Evolutionary conservation across 495 filamentous ascomycete genomes (phyloP).

Genomic region (Collariella sp.): DNA sequence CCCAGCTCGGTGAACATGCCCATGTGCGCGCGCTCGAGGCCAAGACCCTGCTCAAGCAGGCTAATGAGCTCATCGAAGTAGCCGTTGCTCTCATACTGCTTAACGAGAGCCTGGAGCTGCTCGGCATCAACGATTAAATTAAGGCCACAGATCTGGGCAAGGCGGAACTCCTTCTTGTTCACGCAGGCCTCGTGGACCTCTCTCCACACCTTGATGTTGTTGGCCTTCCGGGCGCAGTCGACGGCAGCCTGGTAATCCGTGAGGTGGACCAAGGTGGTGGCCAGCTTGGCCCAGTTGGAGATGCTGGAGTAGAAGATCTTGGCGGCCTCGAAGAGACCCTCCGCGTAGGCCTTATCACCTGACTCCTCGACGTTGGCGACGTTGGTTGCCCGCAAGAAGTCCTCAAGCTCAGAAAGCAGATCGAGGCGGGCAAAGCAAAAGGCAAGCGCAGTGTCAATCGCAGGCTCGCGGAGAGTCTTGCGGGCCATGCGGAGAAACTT

Average conservation of each 20-base stretch:
- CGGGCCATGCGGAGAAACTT: conserved; percentile 96
- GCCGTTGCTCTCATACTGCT: conserved; percentile 92
- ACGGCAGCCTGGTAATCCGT: conserved; percentile 97
- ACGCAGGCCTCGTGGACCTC: conserved; percentile 97
- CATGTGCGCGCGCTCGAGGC: conserved; percentile 70
- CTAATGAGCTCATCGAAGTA: conserved; percentile 98
- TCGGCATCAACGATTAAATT: conserved; percentile 98
- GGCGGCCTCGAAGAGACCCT: conserved; percentile 89
- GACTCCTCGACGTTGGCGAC: conserved; percentile 92
- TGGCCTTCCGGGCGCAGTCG: conserved; percentile 96
- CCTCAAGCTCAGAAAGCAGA: conserved; percentile 87
- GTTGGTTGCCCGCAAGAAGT: conserved; percentile 90
- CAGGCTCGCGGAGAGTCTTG: conserved; percentile 88
- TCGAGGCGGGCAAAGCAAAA: conserved; percentile 89
- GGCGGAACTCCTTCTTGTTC: conserved; percentile 96
- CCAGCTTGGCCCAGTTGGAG: conserved; percentile 99
- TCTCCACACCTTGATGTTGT: conserved; percentile 99
- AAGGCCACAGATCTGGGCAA: conserved; percentile 97
- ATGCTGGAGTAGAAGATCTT: conserved; percentile 99
- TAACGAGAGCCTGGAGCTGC: conserved; percentile 85
- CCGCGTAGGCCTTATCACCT: conserved; percentile 94
- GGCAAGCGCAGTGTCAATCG: conserved; percentile 86
- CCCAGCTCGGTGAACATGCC: conserved; percentile 97
- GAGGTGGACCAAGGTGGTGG: conserved; percentile 91
- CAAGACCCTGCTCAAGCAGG: conserved; percentile 90